phyloP scores from a whole-genome alignment of 768 basidiomycete genomes.

The Candolleomyces eurysporus region DNA sequence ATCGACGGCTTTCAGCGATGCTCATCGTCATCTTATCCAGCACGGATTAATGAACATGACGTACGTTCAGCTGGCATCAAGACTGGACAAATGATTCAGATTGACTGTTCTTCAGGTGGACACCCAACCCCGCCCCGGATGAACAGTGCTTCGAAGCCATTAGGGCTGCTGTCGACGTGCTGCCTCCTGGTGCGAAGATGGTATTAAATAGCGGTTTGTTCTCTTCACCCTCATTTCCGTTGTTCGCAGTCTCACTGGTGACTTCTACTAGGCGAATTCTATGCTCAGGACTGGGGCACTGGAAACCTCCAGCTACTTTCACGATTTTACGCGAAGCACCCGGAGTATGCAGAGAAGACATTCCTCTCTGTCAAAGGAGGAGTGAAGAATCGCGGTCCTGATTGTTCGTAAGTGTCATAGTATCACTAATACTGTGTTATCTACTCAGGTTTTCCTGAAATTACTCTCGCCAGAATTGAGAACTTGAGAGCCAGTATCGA shows the following conservation, averaged over 20 bases:
- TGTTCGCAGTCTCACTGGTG: background rate
- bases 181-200: slow-evolving; percentile 47
- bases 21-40: background rate
- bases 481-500: slow-evolving; percentile 35
- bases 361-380: slow-evolving; percentile 9
- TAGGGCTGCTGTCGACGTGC: slow-evolving; percentile 45
- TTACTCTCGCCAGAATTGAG: background rate
- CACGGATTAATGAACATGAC: slow-evolving; percentile 19
- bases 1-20: background rate
- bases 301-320: slow-evolving; percentile 6
- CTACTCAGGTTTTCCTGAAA: too few species aligned
- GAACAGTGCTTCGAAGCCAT: slow-evolving; percentile 63
- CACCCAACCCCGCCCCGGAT: slow-evolving; percentile 43
- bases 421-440: background rate
- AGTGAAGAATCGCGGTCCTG: background rate
- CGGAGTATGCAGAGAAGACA: slow-evolving; percentile 9
- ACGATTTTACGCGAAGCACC: slow-evolving; percentile 8
- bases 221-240: too few species aligned
- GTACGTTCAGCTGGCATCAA: background rate
- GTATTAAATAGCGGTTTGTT: slow-evolving; percentile 37
- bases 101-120: slow-evolving; percentile 30
- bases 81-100: background rate
- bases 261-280: slow-evolving; percentile 5
- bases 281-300: slow-evolving; percentile 5
- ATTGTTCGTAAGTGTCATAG: background rate